Base-by-base conservation (phyloP, 139 green algal genomes). In the Edaphochlamys debaryana region DNA sequence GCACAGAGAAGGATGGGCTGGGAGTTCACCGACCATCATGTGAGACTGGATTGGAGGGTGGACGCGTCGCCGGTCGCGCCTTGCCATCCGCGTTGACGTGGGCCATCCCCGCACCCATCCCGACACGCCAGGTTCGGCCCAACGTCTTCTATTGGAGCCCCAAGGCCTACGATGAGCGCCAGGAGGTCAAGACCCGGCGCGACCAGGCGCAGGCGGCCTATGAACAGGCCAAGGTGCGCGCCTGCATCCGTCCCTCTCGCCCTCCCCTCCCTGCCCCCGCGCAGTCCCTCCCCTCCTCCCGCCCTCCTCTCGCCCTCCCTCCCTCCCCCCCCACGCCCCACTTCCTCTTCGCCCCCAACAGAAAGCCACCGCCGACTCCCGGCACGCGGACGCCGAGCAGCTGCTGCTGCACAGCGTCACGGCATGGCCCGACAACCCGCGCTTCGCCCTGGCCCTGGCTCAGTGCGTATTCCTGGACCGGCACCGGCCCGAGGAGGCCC, bases 71-170 rank as follows among this genome's bases (percentile, higher is more conserved):
- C n/a, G n/a, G n/a, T n/a, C n/a, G n/a, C n/a, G n/a, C n/a, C n/a
- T n/a, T n/a, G n/a, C n/a, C n/a, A n/a, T n/a, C n/a, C n/a, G n/a
- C n/a, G n/a, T n/a, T n/a, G n/a, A n/a, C n/a, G n/a, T n/a, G n/a
- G n/a, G n/a, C n/a, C n/a, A n/a, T n/a, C n/a, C n/a, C n/a, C n/a
- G n/a, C n/a, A n/a, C n/a, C n/a, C n/a, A n/a, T n/a, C n/a, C n/a
- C n/a, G n/a, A n/a, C n/a, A n/a, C n/a, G n/a, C n/a, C n/a, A n/a
- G n/a, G n/a, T 88, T 30, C 74, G 83, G 22, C 83, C 83, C 1
- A 84, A 88, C 27, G 75, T 85, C 8, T 88, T 85, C n/a, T 75
- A 69, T 27, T 88, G 83, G 83, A 76, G 67, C 23, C 83, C 83
- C 29, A 79, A 77, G 32, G 83, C 73, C 0, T 71, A 83, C 48